Evolutionary conservation across 73 alveolate genomes (phyloP), one percentile per base, ranked within the genome.

Genomic region (Symbiodinium natans): DNA sequence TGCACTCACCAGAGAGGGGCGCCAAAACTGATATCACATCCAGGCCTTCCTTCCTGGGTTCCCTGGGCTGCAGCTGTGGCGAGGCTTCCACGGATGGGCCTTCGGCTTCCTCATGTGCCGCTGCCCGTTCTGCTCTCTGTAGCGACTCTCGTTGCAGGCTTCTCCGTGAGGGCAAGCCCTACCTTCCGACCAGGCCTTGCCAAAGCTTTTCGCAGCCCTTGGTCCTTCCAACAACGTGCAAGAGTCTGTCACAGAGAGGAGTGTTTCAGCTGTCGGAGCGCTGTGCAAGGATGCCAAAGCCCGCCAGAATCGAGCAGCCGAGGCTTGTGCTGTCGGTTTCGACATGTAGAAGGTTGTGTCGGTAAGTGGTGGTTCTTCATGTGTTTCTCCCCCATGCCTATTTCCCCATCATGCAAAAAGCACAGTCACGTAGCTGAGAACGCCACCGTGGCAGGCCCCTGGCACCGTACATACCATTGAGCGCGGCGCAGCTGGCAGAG

Each of bases 161-260:
- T 31, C 80, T 63, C 80, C 97, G 97, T 21, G 52, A 71, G 89
- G 34, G 80, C 89, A 90, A 90, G 68, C 89, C 97, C 82, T 90
- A 68, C 40, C 88, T 73, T 11, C 97, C 97, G n/a, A 90, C 97
- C 42, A 90, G 97, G 97, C 41, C 80, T n/a, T 52, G n/a, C n/a
- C n/a, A n/a, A n/a, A 5, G 71, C 71, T 52, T 52, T 19, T 46
- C 59, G 71, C 71, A 52, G 71, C 31, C 56, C 19, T 52, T 10
- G 71, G 11, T 8, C 11, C 56, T 21, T 46, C 9, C 25, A 46
- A 46, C 9, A 46, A 46, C n/a, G n/a, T n/a, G n/a, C n/a, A n/a
- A n/a, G n/a, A n/a, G n/a, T n/a, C n/a, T n/a, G n/a, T n/a, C n/a
- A n/a, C n/a, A n/a, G n/a, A n/a, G n/a, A n/a, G n/a, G n/a, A n/a